A percentile compares a stretch with the other conserved stretches of the same genome.
Conservation (phyloP, 257 asterid species). For the Lycium ferocissimum region DNA sequence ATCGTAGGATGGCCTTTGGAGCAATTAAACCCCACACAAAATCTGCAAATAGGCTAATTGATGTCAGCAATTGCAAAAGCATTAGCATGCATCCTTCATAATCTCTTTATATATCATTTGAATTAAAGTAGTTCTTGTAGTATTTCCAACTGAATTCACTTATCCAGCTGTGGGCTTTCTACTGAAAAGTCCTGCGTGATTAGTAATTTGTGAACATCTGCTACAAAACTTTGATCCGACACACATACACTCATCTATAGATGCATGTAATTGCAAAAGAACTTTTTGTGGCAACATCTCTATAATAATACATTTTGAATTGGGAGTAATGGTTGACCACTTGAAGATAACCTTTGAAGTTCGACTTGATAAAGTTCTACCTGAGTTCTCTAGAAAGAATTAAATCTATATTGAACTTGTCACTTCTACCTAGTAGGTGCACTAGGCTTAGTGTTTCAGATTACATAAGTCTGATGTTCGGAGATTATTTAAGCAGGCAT, state of each 20-base stretch:
- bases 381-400: conserved; percentile 23
- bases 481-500: conserved; percentile 39
- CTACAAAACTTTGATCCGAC: not conserved
- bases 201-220: conserved; percentile 18
- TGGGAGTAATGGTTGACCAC: not conserved
- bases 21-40: not conserved
- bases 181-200: not conserved
- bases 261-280: not conserved
- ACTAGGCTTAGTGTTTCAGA: not conserved
- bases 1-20: conserved; percentile 3
- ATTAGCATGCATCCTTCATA: not conserved
- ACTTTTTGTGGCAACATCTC: conserved; percentile 15
- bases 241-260: not conserved
- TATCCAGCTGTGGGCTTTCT: conserved; percentile 3
- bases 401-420: conserved; percentile 20
- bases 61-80: not conserved
- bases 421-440: conserved; percentile 16
- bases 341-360: conserved; percentile 11
- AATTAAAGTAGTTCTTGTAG: conserved; percentile 14
- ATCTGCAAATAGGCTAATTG: conserved; percentile 4
- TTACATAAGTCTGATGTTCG: conserved; percentile 13
- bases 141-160: conserved; percentile 20
- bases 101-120: conserved; percentile 7
- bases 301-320: not conserved
- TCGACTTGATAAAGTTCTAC: conserved; percentile 17